Evolutionary conservation across 768 basidiomycete genomes (phyloP), one percentile per base, ranked within the genome.

Genomic region (Collybia sordida): DNA sequence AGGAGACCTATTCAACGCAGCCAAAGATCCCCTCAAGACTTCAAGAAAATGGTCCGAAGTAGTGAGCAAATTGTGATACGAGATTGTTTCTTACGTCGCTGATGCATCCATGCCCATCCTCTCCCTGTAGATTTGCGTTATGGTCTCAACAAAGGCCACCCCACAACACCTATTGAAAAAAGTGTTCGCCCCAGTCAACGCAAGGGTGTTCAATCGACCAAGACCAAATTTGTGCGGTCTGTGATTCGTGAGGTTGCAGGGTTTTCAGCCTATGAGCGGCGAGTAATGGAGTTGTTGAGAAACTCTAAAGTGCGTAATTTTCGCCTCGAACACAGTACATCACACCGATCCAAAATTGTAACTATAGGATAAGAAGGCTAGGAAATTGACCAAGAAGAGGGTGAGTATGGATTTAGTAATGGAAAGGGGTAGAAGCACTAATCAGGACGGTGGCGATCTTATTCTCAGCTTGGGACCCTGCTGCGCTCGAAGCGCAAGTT

Each of bases 351-450:
- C 19, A 11, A 17, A 44, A 25, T 23, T 28, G 7, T 41, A 14
- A 12, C 42, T 50, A 39, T 64, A 93, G 93, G 96, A 99, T 72
- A 99, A 99, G 86, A 98, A 96, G 77, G 96, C 96, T 52, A 83
- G 93, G 72, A 98, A 98, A 79, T 79, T 98, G 80, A 95, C 94
- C 62, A 99, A 99, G 87, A 98, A 96, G 81, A 87, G 94, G 81
- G 96, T 97, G 65, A 49, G 58, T 61, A 87, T 83, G 34, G 4
- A 45, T 46, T 14, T 40, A 24, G 23, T 45, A 45, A 34, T 25
- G 45, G 37, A 3, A 6, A n/a, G 8, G 50, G 19, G 38, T 12
- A 31, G 4, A 17, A 18, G 28, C 50, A 3, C 31, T 31, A 12
- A 31, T 45, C 38, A 47, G 43, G 51, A 51, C 46, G 31, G 50